Percentiles rank a stretch among this genome's conserved stretches.
Conservation (phyloP, 805 yeast genomes). For the Ogataea salicorniae region DNA sequence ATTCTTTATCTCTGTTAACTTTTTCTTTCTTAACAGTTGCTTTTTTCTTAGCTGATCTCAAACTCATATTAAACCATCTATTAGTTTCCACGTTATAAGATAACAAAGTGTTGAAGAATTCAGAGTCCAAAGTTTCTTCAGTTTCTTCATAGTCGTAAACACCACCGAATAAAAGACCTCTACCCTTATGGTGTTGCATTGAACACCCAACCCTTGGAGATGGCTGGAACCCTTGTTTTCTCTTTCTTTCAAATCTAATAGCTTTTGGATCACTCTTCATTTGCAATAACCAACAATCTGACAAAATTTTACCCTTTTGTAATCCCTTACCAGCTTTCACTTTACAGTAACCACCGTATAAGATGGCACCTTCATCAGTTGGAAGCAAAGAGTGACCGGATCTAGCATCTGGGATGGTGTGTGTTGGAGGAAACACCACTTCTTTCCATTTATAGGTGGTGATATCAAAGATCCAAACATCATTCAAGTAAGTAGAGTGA, state of each 20-base stretch:
- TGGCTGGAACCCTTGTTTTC: slow-evolving; percentile 86
- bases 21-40: slow-evolving; percentile 38
- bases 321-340: slow-evolving; percentile 84
- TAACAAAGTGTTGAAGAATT: slow-evolving; percentile 72
- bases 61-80: slow-evolving; percentile 74
- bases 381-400: slow-evolving; percentile 90
- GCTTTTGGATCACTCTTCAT: slow-evolving; percentile 79
- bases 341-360: slow-evolving; percentile 93
- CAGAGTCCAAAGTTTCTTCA: slow-evolving; percentile 83
- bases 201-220: slow-evolving; percentile 94
- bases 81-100: slow-evolving; percentile 82
- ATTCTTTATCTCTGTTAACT: slow-evolving; percentile 65
- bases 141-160: slow-evolving; percentile 94
- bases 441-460: slow-evolving; percentile 88
- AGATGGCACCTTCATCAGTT: slow-evolving; percentile 69
- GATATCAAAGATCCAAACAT: slow-evolving; percentile 89
- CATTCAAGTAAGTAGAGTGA: slow-evolving; percentile 77
- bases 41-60: slow-evolving; percentile 58
- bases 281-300: slow-evolving; percentile 81
- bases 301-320: slow-evolving; percentile 84
- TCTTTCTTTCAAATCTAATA: slow-evolving; percentile 83
- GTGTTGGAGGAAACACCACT: slow-evolving; percentile 78
- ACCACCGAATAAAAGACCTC: slow-evolving; percentile 93
- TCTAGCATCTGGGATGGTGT: slow-evolving; percentile 81
- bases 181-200: slow-evolving; percentile 80